A percentile compares a stretch with the other conserved stretches of the same genome.
These are phyloP conservation scores for Diplodia mutila DNA, from an alignment of 2,329 filamentous ascomycete genomes.

Conservation along the genomic window DNA sequence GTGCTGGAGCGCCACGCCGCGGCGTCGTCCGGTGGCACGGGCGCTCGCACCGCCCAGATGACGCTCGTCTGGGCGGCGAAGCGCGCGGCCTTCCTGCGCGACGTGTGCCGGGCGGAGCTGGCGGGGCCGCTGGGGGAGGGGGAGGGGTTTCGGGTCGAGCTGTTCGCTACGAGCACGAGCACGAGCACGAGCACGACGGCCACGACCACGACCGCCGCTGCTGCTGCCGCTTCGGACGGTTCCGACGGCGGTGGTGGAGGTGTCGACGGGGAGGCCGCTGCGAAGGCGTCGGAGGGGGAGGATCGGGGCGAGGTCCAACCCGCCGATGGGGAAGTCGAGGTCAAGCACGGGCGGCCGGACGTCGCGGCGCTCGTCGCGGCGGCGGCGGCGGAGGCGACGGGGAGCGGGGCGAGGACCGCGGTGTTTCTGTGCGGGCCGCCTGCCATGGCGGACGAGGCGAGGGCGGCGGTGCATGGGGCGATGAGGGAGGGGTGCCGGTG, in stretches of 20 bases:
- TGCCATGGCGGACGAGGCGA: constrained; percentile 51
- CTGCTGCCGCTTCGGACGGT: too few species aligned
- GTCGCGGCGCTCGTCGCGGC: constrained; percentile 43
- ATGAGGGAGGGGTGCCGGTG: constrained; percentile 38
- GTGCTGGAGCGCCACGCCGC: constrained; percentile 31
- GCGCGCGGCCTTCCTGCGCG: constrained; percentile 36
- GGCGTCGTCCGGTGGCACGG: too few species aligned
- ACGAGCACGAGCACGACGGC: too few species aligned
- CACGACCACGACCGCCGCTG: too few species aligned
- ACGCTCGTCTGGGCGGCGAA: constrained; percentile 42
- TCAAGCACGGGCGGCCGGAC: constrained; percentile 45
- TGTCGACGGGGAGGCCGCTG: background rate
- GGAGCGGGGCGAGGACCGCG: constrained; percentile 36
- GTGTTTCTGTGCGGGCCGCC: constrained; percentile 52
- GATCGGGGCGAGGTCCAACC: too few species aligned
- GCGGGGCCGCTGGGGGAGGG: constrained; percentile 30
- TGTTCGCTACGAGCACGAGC: background rate
- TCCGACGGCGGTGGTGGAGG: constrained; percentile 21
- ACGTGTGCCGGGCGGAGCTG: constrained; percentile 33
- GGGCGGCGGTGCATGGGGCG: constrained; percentile 45
- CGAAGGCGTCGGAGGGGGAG: background rate
- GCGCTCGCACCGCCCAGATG: constrained; percentile 31
- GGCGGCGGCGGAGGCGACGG: constrained; percentile 37
- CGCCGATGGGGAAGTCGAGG: constrained; percentile 30
- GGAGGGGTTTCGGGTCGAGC: constrained; percentile 31